Evolutionary conservation across 345 rosid genomes (phyloP).

Genomic region (Noccaea caerulescens): DNA sequence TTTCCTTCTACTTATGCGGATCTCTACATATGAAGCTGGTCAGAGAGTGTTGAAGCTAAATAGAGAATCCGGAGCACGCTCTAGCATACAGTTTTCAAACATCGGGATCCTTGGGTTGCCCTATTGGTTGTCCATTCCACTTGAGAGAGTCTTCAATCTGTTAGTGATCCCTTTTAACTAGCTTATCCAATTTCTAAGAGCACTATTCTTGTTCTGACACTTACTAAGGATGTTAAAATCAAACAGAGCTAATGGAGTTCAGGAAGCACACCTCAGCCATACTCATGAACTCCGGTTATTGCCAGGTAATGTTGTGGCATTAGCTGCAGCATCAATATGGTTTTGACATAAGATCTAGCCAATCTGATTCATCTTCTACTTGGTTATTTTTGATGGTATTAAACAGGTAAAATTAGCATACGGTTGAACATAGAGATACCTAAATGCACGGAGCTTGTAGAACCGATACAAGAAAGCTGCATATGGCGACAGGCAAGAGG

Average conservation of each 20-base stretch:
- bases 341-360: constrained; percentile 1
- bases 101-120: constrained; percentile 84
- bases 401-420: constrained; percentile 72
- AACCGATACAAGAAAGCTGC: constrained; percentile 76
- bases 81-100: constrained; percentile 69
- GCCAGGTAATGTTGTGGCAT: constrained; percentile 55
- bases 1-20: constrained; percentile 1
- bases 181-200: background rate
- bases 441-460: constrained; percentile 65
- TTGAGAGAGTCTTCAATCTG: constrained; percentile 73
- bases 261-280: constrained; percentile 54
- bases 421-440: constrained; percentile 70
- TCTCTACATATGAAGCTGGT: constrained; percentile 53
- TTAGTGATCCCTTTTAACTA: constrained; percentile 48
- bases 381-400: background rate
- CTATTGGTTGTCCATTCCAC: constrained; percentile 68
- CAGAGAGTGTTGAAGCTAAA: constrained; percentile 69
- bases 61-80: constrained; percentile 63
- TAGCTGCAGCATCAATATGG: constrained; percentile 16
- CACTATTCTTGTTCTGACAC: constrained; percentile 12
- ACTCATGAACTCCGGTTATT: constrained; percentile 59
- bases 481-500: constrained; percentile 92
- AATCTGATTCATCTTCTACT: constrained; percentile 6
- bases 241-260: constrained; percentile 61
- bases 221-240: constrained; percentile 14